Percentiles rank a stretch among this genome's conserved stretches.
phyloP scores from a whole-genome alignment of 2,329 filamentous ascomycete species.

The Apiospora sp. region DNA sequence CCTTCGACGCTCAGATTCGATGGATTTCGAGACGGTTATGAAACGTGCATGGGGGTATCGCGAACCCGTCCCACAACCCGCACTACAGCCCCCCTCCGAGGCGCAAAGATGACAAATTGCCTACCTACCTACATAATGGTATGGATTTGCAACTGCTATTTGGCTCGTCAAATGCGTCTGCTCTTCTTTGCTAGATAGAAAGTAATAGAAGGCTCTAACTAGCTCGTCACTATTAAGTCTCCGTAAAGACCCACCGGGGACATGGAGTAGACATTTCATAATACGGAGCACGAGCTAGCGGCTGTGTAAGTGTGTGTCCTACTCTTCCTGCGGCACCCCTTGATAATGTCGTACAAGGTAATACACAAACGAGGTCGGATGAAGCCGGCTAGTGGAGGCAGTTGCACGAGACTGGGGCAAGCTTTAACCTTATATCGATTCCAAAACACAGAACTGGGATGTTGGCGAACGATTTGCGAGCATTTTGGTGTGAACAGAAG shows the following conservation, averaged over 20 bases:
- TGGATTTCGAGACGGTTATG: conserved; percentile 21
- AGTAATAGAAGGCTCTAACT: not conserved
- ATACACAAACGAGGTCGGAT: conserved; percentile 8
- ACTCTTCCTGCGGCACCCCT: not conserved
- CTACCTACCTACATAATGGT: too few species aligned
- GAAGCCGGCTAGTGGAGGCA: conserved; percentile 13
- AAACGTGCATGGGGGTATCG: conserved; percentile 3
- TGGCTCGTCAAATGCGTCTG: not conserved
- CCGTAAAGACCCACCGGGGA: too few species aligned
- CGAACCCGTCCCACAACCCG: conserved; percentile 8
- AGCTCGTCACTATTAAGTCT: not conserved
- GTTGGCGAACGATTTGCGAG: conserved; percentile 7
- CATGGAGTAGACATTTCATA: too few species aligned
- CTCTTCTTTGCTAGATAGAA: not conserved
- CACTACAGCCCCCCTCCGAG: not conserved
- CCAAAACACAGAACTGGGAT: conserved; percentile 13
- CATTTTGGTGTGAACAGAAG: not conserved
- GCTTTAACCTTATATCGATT: conserved; percentile 20
- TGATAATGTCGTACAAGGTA: not conserved
- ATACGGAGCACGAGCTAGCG: not conserved
- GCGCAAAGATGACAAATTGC: conserved; percentile 2
- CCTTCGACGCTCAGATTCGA: not conserved
- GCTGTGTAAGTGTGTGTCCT: not conserved
- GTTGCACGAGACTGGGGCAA: conserved; percentile 17
- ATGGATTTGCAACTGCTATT: not conserved